phyloP scores from a whole-genome alignment of 1,139 yeast genomes.

The Schizosaccharomyces versatilis region DNA sequence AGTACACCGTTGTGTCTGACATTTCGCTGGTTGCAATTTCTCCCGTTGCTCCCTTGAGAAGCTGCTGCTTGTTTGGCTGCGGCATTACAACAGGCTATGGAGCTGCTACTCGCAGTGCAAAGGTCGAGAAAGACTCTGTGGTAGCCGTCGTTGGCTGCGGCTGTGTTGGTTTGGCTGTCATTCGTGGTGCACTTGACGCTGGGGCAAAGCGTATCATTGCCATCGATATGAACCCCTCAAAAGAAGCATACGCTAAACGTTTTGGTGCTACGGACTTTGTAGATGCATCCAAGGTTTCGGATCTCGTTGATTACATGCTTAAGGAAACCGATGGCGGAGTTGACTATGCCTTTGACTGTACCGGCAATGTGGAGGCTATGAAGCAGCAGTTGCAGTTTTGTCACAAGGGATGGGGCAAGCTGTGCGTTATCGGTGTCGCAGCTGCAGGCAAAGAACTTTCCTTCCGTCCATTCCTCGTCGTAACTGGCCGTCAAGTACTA shows the following conservation, averaged over 20 bases:
- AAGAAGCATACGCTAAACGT: slow-evolving; percentile 63
- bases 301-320: slow-evolving; percentile 57
- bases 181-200: slow-evolving; percentile 77
- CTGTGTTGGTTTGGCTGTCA: slow-evolving; percentile 84
- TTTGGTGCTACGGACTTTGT: slow-evolving; percentile 93
- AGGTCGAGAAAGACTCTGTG: slow-evolving; percentile 76
- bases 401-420: slow-evolving; percentile 97
- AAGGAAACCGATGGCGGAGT: slow-evolving; percentile 92
- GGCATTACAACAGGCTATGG: slow-evolving; percentile 98
- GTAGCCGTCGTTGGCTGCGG: slow-evolving; percentile 96
- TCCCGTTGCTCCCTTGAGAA: slow-evolving; percentile 60
- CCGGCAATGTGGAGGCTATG: slow-evolving; percentile 91
- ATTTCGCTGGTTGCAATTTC: slow-evolving; percentile 90
- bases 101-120: slow-evolving; percentile 86
- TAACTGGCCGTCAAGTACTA: slow-evolving; percentile 95
- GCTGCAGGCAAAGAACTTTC: slow-evolving; percentile 93
- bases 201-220: slow-evolving; percentile 67
- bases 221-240: slow-evolving; percentile 64
- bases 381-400: slow-evolving; percentile 88
- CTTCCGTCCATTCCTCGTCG: slow-evolving; percentile 95
- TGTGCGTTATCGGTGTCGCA: slow-evolving; percentile 89
- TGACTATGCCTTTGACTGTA: slow-evolving; percentile 90
- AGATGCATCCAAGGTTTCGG: slow-evolving; percentile 58
- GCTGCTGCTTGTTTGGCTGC: slow-evolving; percentile 84
- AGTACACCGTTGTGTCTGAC: slow-evolving; percentile 93